phyloP scores from a whole-genome alignment of 129 eudicot genomes.

The Escallonia rubra region DNA sequence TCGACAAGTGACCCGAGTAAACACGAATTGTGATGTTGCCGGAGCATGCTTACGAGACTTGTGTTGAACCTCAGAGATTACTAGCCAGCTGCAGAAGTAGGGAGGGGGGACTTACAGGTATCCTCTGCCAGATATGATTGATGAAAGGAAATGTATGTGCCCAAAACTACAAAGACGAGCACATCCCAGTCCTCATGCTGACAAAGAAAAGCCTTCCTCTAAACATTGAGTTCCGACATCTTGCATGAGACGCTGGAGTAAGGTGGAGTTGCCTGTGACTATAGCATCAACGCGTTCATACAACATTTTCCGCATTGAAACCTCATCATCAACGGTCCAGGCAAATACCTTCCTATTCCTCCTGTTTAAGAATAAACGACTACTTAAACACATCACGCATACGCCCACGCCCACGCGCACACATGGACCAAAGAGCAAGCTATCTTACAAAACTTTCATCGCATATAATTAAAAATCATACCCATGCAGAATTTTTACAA shows the following conservation, averaged over 20 bases:
- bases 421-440: too few relatives aligned
- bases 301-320: constrained; percentile 63
- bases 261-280: constrained; percentile 70
- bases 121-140: background rate
- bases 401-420: too few relatives aligned
- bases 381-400: too few relatives aligned
- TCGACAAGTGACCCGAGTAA: too few relatives aligned
- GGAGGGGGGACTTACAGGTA: background rate
- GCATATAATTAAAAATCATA: constrained; percentile 14
- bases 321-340: constrained; percentile 92
- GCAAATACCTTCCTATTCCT: constrained; percentile 80
- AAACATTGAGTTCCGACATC: constrained; percentile 60
- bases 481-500: constrained; percentile 69
- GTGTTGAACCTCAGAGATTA: too few relatives aligned
- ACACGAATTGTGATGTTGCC: background rate
- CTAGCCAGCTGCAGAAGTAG: background rate
- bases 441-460: too few relatives aligned
- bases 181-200: constrained; percentile 16
- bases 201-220: constrained; percentile 65
- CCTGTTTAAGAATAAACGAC: constrained; percentile 28
- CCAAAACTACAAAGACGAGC: too few relatives aligned
- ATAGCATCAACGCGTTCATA: constrained; percentile 68
- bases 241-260: constrained; percentile 67
- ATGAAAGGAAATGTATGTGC: background rate
- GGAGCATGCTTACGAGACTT: background rate